A percentile compares a stretch with the other conserved stretches of the same genome.
These are phyloP conservation scores for Phytopythium helicoides DNA, from an alignment of 352 stramenopile species.

Conservation along the genomic window DNA sequence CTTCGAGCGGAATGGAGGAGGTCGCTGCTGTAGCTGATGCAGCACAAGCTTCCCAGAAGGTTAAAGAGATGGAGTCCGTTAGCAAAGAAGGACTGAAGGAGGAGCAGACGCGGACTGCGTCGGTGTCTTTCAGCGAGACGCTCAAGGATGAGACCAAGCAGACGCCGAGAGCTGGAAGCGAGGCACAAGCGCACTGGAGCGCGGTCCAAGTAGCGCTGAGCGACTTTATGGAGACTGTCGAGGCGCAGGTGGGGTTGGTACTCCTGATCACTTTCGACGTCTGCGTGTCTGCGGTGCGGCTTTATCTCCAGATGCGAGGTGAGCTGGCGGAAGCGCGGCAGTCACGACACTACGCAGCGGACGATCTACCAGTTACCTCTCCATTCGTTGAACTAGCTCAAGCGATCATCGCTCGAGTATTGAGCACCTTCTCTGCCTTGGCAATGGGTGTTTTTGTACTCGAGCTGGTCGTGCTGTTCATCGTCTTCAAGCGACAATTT, in stretches of 20 bases:
- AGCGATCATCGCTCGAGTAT: slow-evolving; percentile 22
- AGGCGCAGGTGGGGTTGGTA: slow-evolving; percentile 48
- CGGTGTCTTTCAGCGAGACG: background rate
- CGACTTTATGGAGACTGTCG: slow-evolving; percentile 48
- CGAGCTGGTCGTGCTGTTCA: slow-evolving; percentile 40
- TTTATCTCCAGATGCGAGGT: slow-evolving; percentile 33
- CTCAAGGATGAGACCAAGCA: background rate
- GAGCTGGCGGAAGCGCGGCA: slow-evolving; percentile 20
- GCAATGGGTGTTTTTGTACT: slow-evolving; percentile 60
- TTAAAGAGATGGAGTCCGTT: background rate
- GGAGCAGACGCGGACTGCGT: slow-evolving; percentile 5
- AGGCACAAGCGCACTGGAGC: background rate
- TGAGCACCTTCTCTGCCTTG: slow-evolving; percentile 60
- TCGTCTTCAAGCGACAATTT: slow-evolving; percentile 46
- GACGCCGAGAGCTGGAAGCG: background rate
- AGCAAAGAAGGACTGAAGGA: background rate
- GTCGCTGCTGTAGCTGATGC: too few relatives aligned
- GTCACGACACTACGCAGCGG: slow-evolving; percentile 2
- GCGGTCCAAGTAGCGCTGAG: slow-evolving; percentile 12
- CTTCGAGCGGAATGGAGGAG: background rate
- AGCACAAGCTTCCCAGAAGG: too few relatives aligned
- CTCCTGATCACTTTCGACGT: slow-evolving; percentile 53
- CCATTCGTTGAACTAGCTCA: slow-evolving; percentile 6
- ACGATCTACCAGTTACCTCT: background rate
- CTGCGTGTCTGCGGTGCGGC: slow-evolving; percentile 25